Percentiles rank a stretch among this genome's conserved stretches.
These are phyloP conservation scores for Dorcoceras hygrometricum DNA, from an alignment of 257 asterid species.

Conservation along the genomic window DNA sequence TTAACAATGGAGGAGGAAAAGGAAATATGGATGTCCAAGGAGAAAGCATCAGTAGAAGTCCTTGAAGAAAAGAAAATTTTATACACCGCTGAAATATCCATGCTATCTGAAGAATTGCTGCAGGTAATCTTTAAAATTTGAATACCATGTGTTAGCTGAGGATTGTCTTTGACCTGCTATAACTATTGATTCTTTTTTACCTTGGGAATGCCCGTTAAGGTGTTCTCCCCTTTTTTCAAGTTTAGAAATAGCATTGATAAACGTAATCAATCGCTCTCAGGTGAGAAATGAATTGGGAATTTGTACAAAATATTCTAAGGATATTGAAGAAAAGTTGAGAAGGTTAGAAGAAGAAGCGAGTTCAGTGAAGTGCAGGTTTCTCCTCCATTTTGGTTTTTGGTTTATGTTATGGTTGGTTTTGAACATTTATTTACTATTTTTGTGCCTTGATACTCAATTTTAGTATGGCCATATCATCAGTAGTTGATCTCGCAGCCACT, in stretches of 20 bases:
- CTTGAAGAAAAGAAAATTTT: constrained; percentile 50
- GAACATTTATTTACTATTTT: not conserved
- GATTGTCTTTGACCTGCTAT: not conserved
- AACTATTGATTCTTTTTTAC: not conserved
- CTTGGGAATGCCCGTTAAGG: constrained; percentile 3
- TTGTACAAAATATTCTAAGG: constrained; percentile 47
- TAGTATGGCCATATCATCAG: constrained; percentile 36
- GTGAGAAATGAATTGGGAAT: constrained; percentile 53
- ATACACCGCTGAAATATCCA: constrained; percentile 47
- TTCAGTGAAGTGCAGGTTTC: constrained; percentile 50
- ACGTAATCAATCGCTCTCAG: constrained; percentile 35
- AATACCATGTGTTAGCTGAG: not conserved
- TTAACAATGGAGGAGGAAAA: constrained; percentile 89
- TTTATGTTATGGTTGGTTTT: not conserved
- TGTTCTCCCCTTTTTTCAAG: not conserved
- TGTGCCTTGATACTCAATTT: constrained; percentile 8
- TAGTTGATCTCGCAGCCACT: constrained; percentile 40
- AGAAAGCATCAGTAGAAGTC: constrained; percentile 72
- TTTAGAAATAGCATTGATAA: constrained; percentile 1
- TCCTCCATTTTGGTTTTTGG: constrained; percentile 12
- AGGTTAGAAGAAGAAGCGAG: constrained; percentile 32
- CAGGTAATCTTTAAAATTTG: constrained; percentile 50
- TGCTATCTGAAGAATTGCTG: constrained; percentile 46
- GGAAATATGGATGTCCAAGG: constrained; percentile 89
- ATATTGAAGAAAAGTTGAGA: constrained; percentile 38